These are phyloP conservation scores for Massariosphaeria phaeospora DNA, from an alignment of 495 filamentous ascomycete genomes.

Conservation along the genomic window DNA sequence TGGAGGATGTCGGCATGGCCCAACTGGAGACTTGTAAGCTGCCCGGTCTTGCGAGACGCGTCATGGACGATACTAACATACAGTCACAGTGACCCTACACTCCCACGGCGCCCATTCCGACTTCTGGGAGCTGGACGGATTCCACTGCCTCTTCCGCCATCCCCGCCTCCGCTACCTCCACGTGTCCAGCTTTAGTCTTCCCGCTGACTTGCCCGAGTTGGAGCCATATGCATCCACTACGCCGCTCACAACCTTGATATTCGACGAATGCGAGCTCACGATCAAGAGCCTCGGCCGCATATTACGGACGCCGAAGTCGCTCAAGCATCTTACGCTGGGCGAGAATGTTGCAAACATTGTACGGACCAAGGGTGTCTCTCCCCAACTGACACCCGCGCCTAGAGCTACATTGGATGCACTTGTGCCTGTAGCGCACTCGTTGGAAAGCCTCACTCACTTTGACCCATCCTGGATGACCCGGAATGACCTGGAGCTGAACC, in stretches of 20 bases:
- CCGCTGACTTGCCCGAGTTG: not conserved
- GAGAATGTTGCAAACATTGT: constrained; percentile 13
- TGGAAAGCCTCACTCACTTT: constrained; percentile 13
- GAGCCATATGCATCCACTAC: not conserved
- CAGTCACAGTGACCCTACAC: constrained; percentile 14
- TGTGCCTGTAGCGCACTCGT: constrained; percentile 11
- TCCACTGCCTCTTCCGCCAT: constrained; percentile 22
- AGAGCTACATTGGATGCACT: constrained; percentile 12
- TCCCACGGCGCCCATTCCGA: constrained; percentile 13
- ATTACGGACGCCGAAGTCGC: constrained; percentile 6
- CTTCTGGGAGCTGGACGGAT: constrained; percentile 15
- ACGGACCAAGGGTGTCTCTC: not conserved
- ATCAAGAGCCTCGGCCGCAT: constrained; percentile 3
- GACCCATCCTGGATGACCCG: not conserved
- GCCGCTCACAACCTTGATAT: constrained; percentile 13
- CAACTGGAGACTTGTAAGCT: constrained; percentile 20
- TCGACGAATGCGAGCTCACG: constrained; percentile 21
- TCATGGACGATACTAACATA: not conserved
- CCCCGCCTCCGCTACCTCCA: constrained; percentile 21
- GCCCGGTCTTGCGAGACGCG: not conserved
- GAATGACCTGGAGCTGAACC: not conserved
- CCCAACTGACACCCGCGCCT: not conserved
- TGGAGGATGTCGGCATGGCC: constrained; percentile 6
- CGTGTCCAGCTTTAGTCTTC: constrained; percentile 18
- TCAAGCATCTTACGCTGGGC: constrained; percentile 21